Evolutionary conservation across 2,329 filamentous ascomycete genomes (phyloP).

Genomic region (Colletotrichum sp.): DNA sequence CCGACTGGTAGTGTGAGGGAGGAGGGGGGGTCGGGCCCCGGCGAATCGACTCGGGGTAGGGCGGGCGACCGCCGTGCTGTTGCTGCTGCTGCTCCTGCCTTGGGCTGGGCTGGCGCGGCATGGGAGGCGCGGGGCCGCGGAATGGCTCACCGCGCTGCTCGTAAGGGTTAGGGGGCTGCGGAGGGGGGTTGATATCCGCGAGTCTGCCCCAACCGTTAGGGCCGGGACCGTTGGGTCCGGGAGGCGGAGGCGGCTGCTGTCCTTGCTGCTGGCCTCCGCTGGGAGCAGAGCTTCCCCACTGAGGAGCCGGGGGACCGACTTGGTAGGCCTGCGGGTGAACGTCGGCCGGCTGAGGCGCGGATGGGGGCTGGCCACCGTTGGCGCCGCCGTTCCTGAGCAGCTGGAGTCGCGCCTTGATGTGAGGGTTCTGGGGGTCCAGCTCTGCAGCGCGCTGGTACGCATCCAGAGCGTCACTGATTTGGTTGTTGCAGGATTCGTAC

Average conservation of each 20-base stretch:
- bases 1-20: conserved; percentile 51
- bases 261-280: conserved; percentile 44
- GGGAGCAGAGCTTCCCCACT: conserved; percentile 84
- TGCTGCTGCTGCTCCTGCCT: conserved; percentile 71
- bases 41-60: conserved; percentile 39
- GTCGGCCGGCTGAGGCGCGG: conserved; percentile 89
- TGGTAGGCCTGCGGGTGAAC: conserved; percentile 96
- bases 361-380: conserved; percentile 73
- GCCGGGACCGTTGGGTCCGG: conserved; percentile 64
- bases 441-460: conserved; percentile 95
- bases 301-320: conserved; percentile 82
- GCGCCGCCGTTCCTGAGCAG: conserved; percentile 83
- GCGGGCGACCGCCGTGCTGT: conserved; percentile 19
- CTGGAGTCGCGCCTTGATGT: conserved; percentile 94
- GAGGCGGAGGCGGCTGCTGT: conserved; percentile 50
- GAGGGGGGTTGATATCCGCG: conserved; percentile 78
- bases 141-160: conserved; percentile 76
- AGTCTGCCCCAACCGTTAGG: conserved; percentile 68
- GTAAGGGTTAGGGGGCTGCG: conserved; percentile 81
- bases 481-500: conserved; percentile 99
- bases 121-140: conserved; percentile 70
- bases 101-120: conserved; percentile 77
- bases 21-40: conserved; percentile 61
- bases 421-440: conserved; percentile 88
- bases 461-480: conserved; percentile 94